Percentiles rank a stretch among this genome's conserved stretches.
Conservation (phyloP, 2,329 filamentous ascomycete species). For the Aureobasidium sp. region DNA sequence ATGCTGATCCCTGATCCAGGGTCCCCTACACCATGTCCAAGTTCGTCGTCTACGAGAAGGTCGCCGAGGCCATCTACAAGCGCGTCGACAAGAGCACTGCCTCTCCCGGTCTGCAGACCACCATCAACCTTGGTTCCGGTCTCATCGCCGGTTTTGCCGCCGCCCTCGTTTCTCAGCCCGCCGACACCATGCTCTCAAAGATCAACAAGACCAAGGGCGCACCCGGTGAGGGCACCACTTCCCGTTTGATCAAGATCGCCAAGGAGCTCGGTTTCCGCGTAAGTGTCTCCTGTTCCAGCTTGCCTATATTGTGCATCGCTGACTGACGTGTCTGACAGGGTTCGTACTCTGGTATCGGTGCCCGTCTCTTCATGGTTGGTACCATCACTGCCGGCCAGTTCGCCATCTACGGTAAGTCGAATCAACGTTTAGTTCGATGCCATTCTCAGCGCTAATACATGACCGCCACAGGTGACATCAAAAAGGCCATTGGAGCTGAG, state of each 20-base stretch:
- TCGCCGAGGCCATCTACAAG: slow-evolving; percentile 65
- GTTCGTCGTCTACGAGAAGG: slow-evolving; percentile 91
- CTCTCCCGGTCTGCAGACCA: slow-evolving; percentile 64
- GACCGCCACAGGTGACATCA: slow-evolving; percentile 17
- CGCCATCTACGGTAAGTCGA: slow-evolving; percentile 38
- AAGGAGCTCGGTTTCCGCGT: slow-evolving; percentile 67
- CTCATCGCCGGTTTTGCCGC: slow-evolving; percentile 82
- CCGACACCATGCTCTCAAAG: slow-evolving; percentile 90
- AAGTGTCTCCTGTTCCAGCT: background rate
- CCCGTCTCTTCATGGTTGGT: slow-evolving; percentile 69
- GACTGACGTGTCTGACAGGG: slow-evolving; percentile 43
- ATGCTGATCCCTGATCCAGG: slow-evolving; percentile 38
- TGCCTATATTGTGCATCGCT: background rate
- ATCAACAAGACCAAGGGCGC: slow-evolving; percentile 92
- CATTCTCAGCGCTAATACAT: background rate
- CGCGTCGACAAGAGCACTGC: slow-evolving; percentile 62
- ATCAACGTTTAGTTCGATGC: slow-evolving; percentile 35
- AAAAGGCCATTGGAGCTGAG: slow-evolving; percentile 52
- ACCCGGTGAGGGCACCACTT: slow-evolving; percentile 75
- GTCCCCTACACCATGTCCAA: slow-evolving; percentile 93
- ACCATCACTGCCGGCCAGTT: slow-evolving; percentile 75
- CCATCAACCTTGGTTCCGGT: slow-evolving; percentile 78
- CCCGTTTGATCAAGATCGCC: slow-evolving; percentile 78
- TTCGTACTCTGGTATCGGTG: slow-evolving; percentile 73
- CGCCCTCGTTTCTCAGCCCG: slow-evolving; percentile 79